phyloP scores from a whole-genome alignment of 345 rosid genomes.

The Laguncularia racemosa region DNA sequence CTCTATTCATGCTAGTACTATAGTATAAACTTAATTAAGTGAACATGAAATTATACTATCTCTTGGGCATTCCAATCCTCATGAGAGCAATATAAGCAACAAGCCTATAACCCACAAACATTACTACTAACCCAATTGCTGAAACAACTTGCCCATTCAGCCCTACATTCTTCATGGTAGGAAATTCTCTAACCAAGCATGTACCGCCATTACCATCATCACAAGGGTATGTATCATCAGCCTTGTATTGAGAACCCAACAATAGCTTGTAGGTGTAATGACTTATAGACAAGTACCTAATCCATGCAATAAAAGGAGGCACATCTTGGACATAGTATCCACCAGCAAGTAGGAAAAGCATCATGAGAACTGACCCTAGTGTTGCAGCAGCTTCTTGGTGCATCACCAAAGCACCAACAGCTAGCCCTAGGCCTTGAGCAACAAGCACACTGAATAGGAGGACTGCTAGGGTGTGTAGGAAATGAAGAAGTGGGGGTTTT shows the following conservation, averaged over 20 bases:
- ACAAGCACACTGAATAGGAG: slow-evolving; percentile 34
- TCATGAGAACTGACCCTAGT: slow-evolving; percentile 33
- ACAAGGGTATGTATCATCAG: slow-evolving; percentile 24
- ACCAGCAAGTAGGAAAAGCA: slow-evolving; percentile 31
- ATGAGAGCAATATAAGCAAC: slow-evolving; percentile 42
- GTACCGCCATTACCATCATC: background rate
- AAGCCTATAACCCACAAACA: slow-evolving; percentile 35
- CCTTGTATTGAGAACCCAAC: slow-evolving; percentile 36
- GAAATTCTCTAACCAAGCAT: slow-evolving; percentile 43
- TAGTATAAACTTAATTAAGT: too few relatives aligned
- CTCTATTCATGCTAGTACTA: too few relatives aligned
- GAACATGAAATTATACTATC: background rate
- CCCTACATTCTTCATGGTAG: slow-evolving; percentile 29
- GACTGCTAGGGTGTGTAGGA: slow-evolving; percentile 34
- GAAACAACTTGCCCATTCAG: slow-evolving; percentile 23
- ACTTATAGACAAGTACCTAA: slow-evolving; percentile 32
- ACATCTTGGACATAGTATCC: slow-evolving; percentile 47
- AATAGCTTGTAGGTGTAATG: slow-evolving; percentile 37
- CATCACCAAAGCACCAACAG: slow-evolving; percentile 49
- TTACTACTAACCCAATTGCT: slow-evolving; percentile 26
- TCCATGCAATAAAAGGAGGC: slow-evolving; percentile 37
- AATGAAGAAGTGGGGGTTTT: slow-evolving; percentile 24
- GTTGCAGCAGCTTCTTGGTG: slow-evolving; percentile 30
- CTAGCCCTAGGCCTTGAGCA: slow-evolving; percentile 47
- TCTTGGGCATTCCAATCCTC: slow-evolving; percentile 29